These are phyloP conservation scores for Tricharina praecox DNA, from an alignment of 495 filamentous ascomycete species.

Conservation along the genomic window DNA sequence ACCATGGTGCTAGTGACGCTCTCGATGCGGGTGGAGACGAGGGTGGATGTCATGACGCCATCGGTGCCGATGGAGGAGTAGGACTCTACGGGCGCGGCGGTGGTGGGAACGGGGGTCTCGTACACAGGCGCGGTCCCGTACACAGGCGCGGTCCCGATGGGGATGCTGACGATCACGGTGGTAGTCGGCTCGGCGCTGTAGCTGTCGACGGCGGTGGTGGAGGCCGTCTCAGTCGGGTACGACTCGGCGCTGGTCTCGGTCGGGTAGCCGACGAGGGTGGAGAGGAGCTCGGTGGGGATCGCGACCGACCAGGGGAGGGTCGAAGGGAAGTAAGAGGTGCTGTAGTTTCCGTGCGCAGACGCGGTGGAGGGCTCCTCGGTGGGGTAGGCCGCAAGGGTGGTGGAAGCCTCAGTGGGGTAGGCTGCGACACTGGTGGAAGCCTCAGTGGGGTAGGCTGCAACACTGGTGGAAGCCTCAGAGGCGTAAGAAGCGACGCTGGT, in stretches of 20 bases:
- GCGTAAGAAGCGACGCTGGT: neutral
- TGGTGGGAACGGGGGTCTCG: too few relatives aligned
- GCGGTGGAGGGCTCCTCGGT: neutral
- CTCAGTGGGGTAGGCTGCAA: neutral
- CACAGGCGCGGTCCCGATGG: neutral
- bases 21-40: too few relatives aligned
- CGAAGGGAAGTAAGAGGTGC: neutral
- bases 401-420: neutral
- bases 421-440: neutral
- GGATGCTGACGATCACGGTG: neutral
- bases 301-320: neutral
- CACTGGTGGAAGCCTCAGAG: neutral
- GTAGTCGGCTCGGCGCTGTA: neutral
- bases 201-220: neutral
- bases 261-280: neutral
- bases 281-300: neutral
- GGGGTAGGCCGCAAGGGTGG: neutral
- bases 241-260: neutral
- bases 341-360: too few relatives aligned
- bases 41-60: too few relatives aligned
- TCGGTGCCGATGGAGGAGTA: too few relatives aligned
- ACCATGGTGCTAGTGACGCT: too few relatives aligned
- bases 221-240: constrained; percentile 1
- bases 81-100: too few relatives aligned
- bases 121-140: constrained; percentile 1